Evolutionary conservation across 768 basidiomycete species (phyloP), one percentile per base, ranked within the genome.

Genomic region (Kwoniella europaea): DNA sequence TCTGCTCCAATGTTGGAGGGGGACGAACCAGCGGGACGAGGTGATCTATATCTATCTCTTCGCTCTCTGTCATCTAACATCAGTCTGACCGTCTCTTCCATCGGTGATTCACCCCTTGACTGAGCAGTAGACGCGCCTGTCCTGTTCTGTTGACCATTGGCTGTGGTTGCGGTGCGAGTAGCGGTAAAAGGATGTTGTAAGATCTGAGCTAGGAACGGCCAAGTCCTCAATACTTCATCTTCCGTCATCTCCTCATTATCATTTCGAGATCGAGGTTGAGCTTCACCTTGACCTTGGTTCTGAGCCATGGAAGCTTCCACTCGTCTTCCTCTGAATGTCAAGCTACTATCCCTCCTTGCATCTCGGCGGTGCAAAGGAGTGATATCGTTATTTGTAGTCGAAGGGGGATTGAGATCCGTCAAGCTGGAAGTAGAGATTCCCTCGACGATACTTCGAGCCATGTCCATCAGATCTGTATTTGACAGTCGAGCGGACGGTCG

Each of bases 251-350:
- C 27, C 4, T 64, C 44, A 27, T 12, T 6, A 29, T 62, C 42
- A n/a, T 24, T 20, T 22, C 24, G 10, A 46, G n/a, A 10, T 52
- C 4, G 10, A 53, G 58, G 10, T 59, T 0, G 35, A 18, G 62
- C 15, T 29, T 4, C 18, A n/a, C 16, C 42, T 53, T 29, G 63
- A 22, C 13, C 13, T 50, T 50, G 46, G 20, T 52, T n/a, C 29
- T 71, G 63, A 27, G 54, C 65, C 64, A 72, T 68, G 10, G 67
- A 55, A 53, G 61, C 56, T 15, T 52, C 63, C 12, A 72, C 71
- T 27, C 55, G 60, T 42, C 63, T 65, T 0, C 71, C 71, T 57
- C 71, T 44, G 61, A 54, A 72, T 0, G 71, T 72, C 46, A 72
- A 55, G 15, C 65, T 55, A 42, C 56, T 60, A 29, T 65, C 64